Evolutionary conservation across 2,329 filamentous ascomycete species (phyloP), one percentile per base, ranked within the genome.

Genomic region (Lojkania enalia): DNA sequence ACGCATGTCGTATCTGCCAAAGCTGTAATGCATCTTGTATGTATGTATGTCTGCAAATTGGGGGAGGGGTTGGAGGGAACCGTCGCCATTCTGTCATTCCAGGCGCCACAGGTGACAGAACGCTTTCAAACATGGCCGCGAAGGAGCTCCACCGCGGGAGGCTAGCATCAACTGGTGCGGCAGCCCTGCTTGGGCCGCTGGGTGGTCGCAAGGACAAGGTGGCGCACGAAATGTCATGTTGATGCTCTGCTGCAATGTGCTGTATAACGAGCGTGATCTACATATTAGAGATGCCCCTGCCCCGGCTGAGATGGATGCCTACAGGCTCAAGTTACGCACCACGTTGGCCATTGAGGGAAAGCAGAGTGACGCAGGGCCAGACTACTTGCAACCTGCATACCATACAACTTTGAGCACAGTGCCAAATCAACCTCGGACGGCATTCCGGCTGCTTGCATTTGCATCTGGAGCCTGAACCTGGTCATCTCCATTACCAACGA

Each of bases 101-200:
- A 51, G 55, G 59, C 63, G 61, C 63, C 65, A 65, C 60, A n/a
- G n/a, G n/a, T n/a, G n/a, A n/a, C n/a, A 31, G 55, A 52, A 62
- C 59, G 59, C 58, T 61, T 58, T 53, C 49, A 58, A 51, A 54
- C 51, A 55, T 25, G 56, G 56, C 51, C 58, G 62, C 60, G 60
- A 48, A 52, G 59, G 40, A 60, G 59, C 55, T 63, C 56, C 51
- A 60, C 55, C 60, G 56, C 49, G 58, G 57, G 55, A 48, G 57
- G 47, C 54, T 54, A 60, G 52, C 54, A 60, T 40, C 38, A 40
- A 57, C 54, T 48, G 41, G 59, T 52, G 45, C 50, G 58, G 58
- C 60, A 54, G 60, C 54, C 51, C 52, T 57, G 54, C 55, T 44
- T 48, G 56, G 42, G 49, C 54, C 39, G 40, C 45, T 44, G 57